These are phyloP conservation scores for Solanum arcanum DNA, from an alignment of 257 asterid species.

Conservation along the genomic window DNA sequence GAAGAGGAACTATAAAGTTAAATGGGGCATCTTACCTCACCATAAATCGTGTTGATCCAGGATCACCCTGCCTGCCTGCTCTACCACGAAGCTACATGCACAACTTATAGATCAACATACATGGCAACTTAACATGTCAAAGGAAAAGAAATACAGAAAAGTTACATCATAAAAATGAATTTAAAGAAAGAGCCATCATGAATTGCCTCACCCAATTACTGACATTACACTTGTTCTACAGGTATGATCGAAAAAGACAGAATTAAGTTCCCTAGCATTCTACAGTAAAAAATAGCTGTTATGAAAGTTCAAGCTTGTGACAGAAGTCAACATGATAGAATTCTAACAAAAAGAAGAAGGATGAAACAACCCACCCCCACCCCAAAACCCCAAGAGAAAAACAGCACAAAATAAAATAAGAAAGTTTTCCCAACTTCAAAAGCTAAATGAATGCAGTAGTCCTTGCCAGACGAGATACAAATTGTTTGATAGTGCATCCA, in stretches of 20 bases:
- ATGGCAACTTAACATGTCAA: background rate
- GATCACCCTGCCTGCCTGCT: slow-evolving; percentile 99
- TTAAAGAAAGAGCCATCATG: background rate
- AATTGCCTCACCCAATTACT: background rate
- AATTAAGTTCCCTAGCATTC: background rate
- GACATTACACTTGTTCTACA: background rate
- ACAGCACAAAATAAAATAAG: background rate
- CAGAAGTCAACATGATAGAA: background rate
- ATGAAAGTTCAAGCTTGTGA: background rate
- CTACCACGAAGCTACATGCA: slow-evolving; percentile 84
- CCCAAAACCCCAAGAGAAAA: background rate
- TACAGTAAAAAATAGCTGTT: background rate
- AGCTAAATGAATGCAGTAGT: background rate
- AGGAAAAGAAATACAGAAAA: background rate
- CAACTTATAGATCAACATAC: background rate
- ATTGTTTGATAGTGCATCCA: background rate
- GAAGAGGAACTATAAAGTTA: background rate
- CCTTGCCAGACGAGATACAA: background rate
- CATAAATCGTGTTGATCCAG: slow-evolving; percentile 96
- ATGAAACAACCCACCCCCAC: background rate
- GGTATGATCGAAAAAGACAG: background rate
- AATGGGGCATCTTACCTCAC: slow-evolving; percentile 56
- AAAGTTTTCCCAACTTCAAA: background rate
- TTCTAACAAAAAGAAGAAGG: background rate
- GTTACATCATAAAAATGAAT: background rate